These are phyloP conservation scores for Lepidopterella palustris DNA, from an alignment of 495 filamentous ascomycete species.

Conservation along the genomic window DNA sequence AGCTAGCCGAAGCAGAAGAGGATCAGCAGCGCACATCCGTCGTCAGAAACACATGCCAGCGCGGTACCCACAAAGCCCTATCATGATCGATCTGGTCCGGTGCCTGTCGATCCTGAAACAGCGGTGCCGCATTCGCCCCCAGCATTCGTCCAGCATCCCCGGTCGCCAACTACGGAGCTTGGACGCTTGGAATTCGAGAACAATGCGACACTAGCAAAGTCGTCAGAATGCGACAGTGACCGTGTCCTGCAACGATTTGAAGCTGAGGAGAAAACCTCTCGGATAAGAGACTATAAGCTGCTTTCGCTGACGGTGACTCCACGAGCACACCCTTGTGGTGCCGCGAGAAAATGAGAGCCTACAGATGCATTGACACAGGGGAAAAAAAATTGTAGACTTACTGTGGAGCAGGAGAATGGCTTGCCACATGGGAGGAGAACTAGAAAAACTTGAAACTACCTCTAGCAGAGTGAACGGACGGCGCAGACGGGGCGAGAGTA, in stretches of 20 bases:
- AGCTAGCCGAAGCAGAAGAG: background rate
- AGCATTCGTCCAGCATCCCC: background rate
- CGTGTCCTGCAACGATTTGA: constrained; percentile 32
- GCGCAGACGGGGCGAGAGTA: background rate
- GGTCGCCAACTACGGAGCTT: constrained; percentile 13
- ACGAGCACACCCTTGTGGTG: constrained; percentile 2
- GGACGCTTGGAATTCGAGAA: constrained; percentile 28
- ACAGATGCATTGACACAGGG: too few relatives aligned
- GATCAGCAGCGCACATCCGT: constrained; percentile 10
- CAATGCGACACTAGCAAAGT: constrained; percentile 10
- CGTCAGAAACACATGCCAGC: background rate
- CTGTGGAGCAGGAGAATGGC: too few relatives aligned
- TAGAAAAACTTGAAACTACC: too few relatives aligned
- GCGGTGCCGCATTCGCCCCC: constrained; percentile 4
- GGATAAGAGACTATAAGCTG: constrained; percentile 43
- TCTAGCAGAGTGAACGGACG: background rate
- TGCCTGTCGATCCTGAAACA: constrained; percentile 19
- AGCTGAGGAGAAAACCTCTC: constrained; percentile 43
- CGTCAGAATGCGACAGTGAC: constrained; percentile 26
- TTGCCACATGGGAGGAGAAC: too few relatives aligned
- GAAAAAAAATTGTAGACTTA: too few relatives aligned
- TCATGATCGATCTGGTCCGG: constrained; percentile 12
- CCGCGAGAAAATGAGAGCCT: background rate
- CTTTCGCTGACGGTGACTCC: constrained; percentile 37
- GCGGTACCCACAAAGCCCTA: constrained; percentile 2